Percentiles rank a stretch among this genome's conserved stretches.
Evolutionary conservation across 495 filamentous ascomycete species (phyloP).

Genomic region (Bombardia bombarda): DNA sequence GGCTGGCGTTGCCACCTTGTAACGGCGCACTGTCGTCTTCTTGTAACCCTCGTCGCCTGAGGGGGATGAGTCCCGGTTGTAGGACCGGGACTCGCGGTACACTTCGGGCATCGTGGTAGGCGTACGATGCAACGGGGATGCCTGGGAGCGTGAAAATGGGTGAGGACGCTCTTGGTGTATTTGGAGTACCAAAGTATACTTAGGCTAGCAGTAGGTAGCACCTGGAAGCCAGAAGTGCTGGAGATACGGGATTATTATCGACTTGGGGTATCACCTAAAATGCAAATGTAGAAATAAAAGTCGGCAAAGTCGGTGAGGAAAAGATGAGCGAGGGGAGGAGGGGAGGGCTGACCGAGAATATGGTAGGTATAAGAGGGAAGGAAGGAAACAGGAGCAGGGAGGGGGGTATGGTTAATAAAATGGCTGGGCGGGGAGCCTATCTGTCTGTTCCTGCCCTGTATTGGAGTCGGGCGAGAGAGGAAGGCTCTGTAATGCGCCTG

Average conservation of each 20-base stretch:
- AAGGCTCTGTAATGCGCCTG: not conserved
- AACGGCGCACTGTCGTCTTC: slow-evolving; percentile 45
- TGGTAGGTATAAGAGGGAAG: slow-evolving; percentile 1
- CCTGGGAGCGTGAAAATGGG: not conserved
- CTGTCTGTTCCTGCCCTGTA: not conserved
- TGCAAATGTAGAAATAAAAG: slow-evolving; percentile 1
- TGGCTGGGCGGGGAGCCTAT: slow-evolving; percentile 1
- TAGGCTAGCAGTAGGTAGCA: no score
- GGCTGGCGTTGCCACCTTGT: slow-evolving; percentile 46
- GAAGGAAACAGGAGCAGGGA: not conserved
- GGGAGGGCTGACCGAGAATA: slow-evolving; percentile 1
- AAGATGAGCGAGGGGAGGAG: not conserved
- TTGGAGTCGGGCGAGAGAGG: not conserved
- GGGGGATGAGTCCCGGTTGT: slow-evolving; percentile 37
- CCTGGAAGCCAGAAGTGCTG: no score
- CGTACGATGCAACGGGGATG: not conserved
- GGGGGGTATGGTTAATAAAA: slow-evolving; percentile 3
- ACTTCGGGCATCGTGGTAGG: slow-evolving; percentile 33
- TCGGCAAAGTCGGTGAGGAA: not conserved
- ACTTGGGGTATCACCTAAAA: slow-evolving; percentile 2
- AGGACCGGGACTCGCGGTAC: slow-evolving; percentile 39
- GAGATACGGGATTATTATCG: not conserved
- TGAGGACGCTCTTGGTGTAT: not conserved
- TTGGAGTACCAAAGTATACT: not conserved
- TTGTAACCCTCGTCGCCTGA: slow-evolving; percentile 41